A percentile compares a stretch with the other conserved stretches of the same genome.
Conservation (phyloP, 2,329 filamentous ascomycete species). For the Fusarium sp. region DNA sequence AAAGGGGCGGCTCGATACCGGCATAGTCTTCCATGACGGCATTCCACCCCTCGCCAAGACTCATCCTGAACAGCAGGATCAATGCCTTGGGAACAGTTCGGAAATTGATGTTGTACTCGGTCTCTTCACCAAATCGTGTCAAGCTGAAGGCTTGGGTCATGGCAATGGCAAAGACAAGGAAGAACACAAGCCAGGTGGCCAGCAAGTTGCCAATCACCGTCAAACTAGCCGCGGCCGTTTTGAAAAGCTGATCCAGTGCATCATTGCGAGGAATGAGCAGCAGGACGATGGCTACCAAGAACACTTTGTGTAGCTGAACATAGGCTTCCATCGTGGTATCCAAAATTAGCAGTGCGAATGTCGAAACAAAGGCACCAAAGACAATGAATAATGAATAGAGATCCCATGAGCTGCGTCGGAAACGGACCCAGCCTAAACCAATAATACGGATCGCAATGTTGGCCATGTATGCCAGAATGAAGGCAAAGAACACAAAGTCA, state of each 20-base stretch:
- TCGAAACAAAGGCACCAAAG: slow-evolving; percentile 78
- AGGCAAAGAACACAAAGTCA: slow-evolving; percentile 79
- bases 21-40: slow-evolving; percentile 96
- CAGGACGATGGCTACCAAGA: slow-evolving; percentile 87
- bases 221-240: slow-evolving; percentile 94
- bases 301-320: slow-evolving; percentile 88
- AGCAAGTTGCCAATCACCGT: slow-evolving; percentile 89
- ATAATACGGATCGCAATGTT: slow-evolving; percentile 87
- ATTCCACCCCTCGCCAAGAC: slow-evolving; percentile 96
- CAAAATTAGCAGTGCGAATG: slow-evolving; percentile 78
- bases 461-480: slow-evolving; percentile 81
- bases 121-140: slow-evolving; percentile 81
- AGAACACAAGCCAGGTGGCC: slow-evolving; percentile 97
- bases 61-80: slow-evolving; percentile 92
- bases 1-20: slow-evolving; percentile 79
- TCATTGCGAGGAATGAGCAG: slow-evolving; percentile 96
- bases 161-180: slow-evolving; percentile 95
- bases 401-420: slow-evolving; percentile 94
- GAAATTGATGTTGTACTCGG: slow-evolving; percentile 86
- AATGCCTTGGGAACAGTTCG: slow-evolving; percentile 92
- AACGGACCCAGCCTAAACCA: slow-evolving; percentile 91
- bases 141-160: slow-evolving; percentile 95
- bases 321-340: slow-evolving; percentile 69
- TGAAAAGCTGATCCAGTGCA: slow-evolving; percentile 96
- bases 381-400: slow-evolving; percentile 85